phyloP scores from a whole-genome alignment of 2,329 filamentous ascomycete genomes.

The Fusarium sp. region DNA sequence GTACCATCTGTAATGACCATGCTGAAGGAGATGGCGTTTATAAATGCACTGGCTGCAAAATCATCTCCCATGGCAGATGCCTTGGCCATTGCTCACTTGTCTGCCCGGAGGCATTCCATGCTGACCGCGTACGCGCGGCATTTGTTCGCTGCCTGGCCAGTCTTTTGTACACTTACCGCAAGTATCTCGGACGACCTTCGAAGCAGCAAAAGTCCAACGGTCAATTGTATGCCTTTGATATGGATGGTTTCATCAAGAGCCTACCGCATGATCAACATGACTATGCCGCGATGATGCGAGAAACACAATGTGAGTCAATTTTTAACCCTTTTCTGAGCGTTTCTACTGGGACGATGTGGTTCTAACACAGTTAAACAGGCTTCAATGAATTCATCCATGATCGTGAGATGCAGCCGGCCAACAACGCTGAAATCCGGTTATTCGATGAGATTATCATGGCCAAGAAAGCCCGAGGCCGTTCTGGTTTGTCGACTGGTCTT shows the following conservation, averaged over 20 bases:
- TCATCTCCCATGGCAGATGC: slow-evolving; percentile 68
- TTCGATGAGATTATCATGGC: slow-evolving; percentile 88
- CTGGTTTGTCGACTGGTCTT: slow-evolving; percentile 72
- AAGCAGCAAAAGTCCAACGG: slow-evolving; percentile 70
- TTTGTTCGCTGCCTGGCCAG: slow-evolving; percentile 75
- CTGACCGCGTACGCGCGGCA: slow-evolving; percentile 70
- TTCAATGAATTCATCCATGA: slow-evolving; percentile 90
- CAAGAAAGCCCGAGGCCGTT: slow-evolving; percentile 75
- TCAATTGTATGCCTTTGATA: slow-evolving; percentile 72
- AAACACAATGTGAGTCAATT: slow-evolving; percentile 69
- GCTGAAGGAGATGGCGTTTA: slow-evolving; percentile 79
- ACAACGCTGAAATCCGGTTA: slow-evolving; percentile 75
- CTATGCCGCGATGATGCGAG: slow-evolving; percentile 71
- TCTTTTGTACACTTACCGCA: slow-evolving; percentile 73
- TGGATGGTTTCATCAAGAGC: slow-evolving; percentile 72
- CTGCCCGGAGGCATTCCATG: slow-evolving; percentile 70
- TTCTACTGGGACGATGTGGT: neutral
- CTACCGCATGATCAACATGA: slow-evolving; percentile 74
- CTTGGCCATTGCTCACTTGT: slow-evolving; percentile 72
- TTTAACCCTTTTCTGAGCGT: neutral
- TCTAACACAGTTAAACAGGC: slow-evolving; percentile 38
- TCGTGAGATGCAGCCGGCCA: slow-evolving; percentile 72
- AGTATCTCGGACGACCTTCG: slow-evolving; percentile 68
- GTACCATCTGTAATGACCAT: slow-evolving; percentile 81
- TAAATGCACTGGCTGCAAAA: slow-evolving; percentile 74